These are phyloP conservation scores for Nothophaeocryptopus gaeumannii DNA, from an alignment of 2,329 filamentous ascomycete genomes.

Conservation along the genomic window DNA sequence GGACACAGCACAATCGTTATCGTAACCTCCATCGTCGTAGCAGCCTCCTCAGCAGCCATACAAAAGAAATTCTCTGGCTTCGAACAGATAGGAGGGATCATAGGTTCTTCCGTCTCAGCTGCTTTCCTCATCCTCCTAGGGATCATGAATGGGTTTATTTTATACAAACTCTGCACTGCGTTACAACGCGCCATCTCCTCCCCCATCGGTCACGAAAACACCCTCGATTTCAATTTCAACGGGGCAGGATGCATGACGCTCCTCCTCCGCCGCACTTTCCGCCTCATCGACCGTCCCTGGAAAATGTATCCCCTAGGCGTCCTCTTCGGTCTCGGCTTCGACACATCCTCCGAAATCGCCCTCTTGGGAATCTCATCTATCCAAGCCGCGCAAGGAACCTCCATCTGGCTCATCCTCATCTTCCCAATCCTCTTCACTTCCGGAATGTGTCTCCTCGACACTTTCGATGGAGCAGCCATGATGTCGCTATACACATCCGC, in stretches of 20 bases:
- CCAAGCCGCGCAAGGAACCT: conserved; percentile 79
- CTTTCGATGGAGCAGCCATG: conserved; percentile 90
- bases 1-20: conserved; percentile 93
- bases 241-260: conserved; percentile 72
- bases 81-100: conserved; percentile 75
- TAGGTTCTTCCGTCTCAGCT: conserved; percentile 84
- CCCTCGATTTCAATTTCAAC: conserved; percentile 61
- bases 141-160: conserved; percentile 78
- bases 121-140: conserved; percentile 79
- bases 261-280: conserved; percentile 73
- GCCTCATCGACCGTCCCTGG: conserved; percentile 72
- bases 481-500: conserved; percentile 86
- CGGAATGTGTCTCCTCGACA: conserved; percentile 94
- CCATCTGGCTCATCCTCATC: conserved; percentile 89
- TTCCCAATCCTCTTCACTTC: conserved; percentile 89
- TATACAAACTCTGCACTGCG: conserved; percentile 71
- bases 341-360: conserved; percentile 91
- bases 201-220: conserved; percentile 38
- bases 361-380: conserved; percentile 86
- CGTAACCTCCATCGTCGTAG: conserved; percentile 85
- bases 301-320: conserved; percentile 94
- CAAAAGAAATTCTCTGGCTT: conserved; percentile 78
- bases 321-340: conserved; percentile 85
- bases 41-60: conserved; percentile 82
- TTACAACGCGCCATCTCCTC: conserved; percentile 60